phyloP scores from a whole-genome alignment of 805 yeast genomes.

The Starmera pachycereana region DNA sequence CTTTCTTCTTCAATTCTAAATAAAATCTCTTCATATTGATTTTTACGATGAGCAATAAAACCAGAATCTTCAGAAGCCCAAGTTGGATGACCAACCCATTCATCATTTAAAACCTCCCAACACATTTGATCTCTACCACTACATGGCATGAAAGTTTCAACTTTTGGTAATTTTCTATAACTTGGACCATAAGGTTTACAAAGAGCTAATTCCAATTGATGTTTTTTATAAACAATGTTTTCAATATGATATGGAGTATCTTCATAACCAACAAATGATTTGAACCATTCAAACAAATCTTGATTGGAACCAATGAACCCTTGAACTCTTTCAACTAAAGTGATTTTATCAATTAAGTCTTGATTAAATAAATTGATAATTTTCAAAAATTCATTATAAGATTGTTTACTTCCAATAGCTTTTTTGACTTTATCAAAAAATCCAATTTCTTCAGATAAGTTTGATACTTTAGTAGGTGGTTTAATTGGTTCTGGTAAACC shows the following conservation, averaged over 20 bases:
- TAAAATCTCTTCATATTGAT: constrained; percentile 92
- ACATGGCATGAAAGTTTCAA: constrained; percentile 94
- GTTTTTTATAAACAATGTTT: constrained; percentile 78
- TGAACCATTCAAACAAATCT: constrained; percentile 86
- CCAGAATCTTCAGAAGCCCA: constrained; percentile 99
- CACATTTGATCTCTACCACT: constrained; percentile 98
- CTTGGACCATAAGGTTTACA: constrained; percentile 96
- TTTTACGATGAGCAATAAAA: constrained; percentile 96
- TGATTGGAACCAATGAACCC: constrained; percentile 73
- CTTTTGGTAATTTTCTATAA: constrained; percentile 83
- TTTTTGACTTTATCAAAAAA: constrained; percentile 91
- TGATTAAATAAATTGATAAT: constrained; percentile 80
- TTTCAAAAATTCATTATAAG: constrained; percentile 88
- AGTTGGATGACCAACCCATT: constrained; percentile 99
- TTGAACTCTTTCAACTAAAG: constrained; percentile 76
- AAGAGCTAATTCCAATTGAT: constrained; percentile 76
- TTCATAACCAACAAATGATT: constrained; percentile 79
- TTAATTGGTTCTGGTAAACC: constrained; percentile 78
- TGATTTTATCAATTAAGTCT: constrained; percentile 75
- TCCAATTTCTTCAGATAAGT: constrained; percentile 71
- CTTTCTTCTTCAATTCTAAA: constrained; percentile 96
- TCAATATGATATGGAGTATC: constrained; percentile 83
- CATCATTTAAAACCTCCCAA: constrained; percentile 97
- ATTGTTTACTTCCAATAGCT: constrained; percentile 77
- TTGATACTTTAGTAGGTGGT: constrained; percentile 43